A percentile compares a stretch with the other conserved stretches of the same genome.
These are phyloP conservation scores for Cladosporium sp. DNA, from an alignment of 2,329 filamentous ascomycete species.

Conservation along the genomic window DNA sequence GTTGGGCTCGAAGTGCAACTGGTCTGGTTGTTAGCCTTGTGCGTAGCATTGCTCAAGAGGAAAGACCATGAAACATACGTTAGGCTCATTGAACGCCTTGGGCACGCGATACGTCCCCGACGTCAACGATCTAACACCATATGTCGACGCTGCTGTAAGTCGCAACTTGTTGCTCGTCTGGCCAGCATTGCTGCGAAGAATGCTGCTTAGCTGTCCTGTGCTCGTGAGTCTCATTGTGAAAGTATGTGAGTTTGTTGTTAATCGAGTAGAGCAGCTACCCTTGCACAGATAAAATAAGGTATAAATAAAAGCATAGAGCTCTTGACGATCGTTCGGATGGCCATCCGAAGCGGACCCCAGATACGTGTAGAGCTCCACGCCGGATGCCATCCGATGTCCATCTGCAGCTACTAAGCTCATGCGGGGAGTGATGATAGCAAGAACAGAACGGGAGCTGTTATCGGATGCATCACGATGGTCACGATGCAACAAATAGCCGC, in stretches of 20 bases:
- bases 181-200: constrained; percentile 16
- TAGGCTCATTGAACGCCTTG: constrained; percentile 16
- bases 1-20: constrained; percentile 89
- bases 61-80: background rate
- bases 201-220: background rate
- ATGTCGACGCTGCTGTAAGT: background rate
- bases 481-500: background rate
- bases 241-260: background rate
- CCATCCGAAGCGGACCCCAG: background rate
- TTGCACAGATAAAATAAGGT: constrained; percentile 4
- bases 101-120: constrained; percentile 19
- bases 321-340: background rate
- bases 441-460: background rate
- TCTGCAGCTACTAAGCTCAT: constrained; percentile 3
- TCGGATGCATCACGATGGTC: background rate
- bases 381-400: constrained; percentile 11
- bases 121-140: constrained; percentile 7
- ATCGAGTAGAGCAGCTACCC: background rate
- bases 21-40: constrained; percentile 4
- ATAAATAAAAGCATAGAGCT: constrained; percentile 15
- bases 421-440: constrained; percentile 7
- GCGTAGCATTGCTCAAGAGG: background rate
- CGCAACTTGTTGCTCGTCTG: constrained; percentile 9
- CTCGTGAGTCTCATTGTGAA: constrained; percentile 15
- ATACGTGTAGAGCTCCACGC: background rate